Evolutionary conservation across 1,284 basidiomycete genomes (phyloP).

Genomic region (Tilletia setariae): DNA sequence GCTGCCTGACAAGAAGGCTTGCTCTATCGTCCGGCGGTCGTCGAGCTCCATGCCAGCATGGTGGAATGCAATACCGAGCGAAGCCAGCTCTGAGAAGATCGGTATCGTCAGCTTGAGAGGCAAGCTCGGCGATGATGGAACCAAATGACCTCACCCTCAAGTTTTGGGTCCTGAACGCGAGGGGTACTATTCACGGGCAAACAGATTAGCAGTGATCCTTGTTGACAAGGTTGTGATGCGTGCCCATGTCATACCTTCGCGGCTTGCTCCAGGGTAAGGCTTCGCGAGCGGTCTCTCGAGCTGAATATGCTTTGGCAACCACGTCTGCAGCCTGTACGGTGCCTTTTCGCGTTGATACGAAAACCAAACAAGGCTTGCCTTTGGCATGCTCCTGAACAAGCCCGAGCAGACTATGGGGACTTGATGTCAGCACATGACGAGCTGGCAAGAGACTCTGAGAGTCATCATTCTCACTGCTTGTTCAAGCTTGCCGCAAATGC

Average conservation of each 20-base stretch:
- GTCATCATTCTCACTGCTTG: constrained; percentile 64
- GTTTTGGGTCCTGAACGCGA: constrained; percentile 41
- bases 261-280: constrained; percentile 2
- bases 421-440: background rate
- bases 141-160: too few relatives aligned
- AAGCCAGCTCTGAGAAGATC: constrained; percentile 18
- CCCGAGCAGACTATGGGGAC: constrained; percentile 62
- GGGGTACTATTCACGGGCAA: constrained; percentile 14
- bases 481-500: constrained; percentile 72
- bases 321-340: constrained; percentile 65
- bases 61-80: constrained; percentile 72
- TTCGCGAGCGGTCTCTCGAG: background rate
- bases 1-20: constrained; percentile 65
- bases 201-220: constrained; percentile 23
- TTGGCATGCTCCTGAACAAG: constrained; percentile 34
- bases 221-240: constrained; percentile 64
- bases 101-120: constrained; percentile 19
- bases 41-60: constrained; percentile 75
- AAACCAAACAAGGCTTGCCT: constrained; percentile 36
- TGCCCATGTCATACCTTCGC: constrained; percentile 52
- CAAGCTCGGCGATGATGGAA: constrained; percentile 30
- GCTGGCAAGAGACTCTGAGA: background rate
- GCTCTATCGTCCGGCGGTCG: constrained; percentile 70
- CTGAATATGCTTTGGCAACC: constrained; percentile 64
- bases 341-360: constrained; percentile 59